These are phyloP conservation scores for Cenchrus purpureus DNA, from an alignment of 176 grass and related monocot species.

Conservation along the genomic window DNA sequence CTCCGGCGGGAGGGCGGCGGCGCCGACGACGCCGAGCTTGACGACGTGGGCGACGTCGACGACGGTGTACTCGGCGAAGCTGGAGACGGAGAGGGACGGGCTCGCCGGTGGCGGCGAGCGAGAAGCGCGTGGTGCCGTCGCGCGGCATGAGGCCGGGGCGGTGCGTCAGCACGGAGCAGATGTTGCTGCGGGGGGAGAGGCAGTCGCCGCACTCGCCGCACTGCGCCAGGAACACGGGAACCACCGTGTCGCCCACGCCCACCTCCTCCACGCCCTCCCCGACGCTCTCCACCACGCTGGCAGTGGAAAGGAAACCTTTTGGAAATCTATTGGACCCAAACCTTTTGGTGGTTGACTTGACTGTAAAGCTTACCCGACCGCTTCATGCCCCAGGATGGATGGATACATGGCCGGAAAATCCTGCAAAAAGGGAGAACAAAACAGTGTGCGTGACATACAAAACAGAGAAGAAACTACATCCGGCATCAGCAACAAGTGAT, in stretches of 20 bases:
- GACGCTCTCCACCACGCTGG: conserved; percentile 72
- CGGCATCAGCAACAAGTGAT: not conserved
- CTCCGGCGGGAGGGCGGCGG: conserved; percentile 15
- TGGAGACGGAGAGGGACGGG: conserved; percentile 57
- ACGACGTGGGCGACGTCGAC: conserved; percentile 60
- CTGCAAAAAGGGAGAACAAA: not conserved
- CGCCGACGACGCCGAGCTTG: not conserved
- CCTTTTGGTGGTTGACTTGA: too few species aligned
- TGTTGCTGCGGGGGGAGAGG: conserved; percentile 56
- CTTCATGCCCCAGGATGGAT: conserved; percentile 68
- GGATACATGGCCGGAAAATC: not conserved
- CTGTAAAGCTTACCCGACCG: conserved; percentile 57
- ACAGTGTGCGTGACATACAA: not conserved
- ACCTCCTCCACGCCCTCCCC: conserved; percentile 61
- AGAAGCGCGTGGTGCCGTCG: conserved; percentile 63
- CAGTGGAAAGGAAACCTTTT: too few species aligned
- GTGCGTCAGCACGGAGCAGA: conserved; percentile 27
- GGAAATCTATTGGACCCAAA: too few species aligned
- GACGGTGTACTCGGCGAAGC: conserved; percentile 72
- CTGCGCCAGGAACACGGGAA: conserved; percentile 64
- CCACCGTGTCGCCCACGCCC: conserved; percentile 55
- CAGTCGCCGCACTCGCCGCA: conserved; percentile 64
- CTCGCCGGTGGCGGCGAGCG: conserved; percentile 44
- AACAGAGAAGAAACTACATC: not conserved
- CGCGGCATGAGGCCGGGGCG: conserved; percentile 43